phyloP scores from a whole-genome alignment of 495 filamentous ascomycete species.

The Cryomyces minteri region DNA sequence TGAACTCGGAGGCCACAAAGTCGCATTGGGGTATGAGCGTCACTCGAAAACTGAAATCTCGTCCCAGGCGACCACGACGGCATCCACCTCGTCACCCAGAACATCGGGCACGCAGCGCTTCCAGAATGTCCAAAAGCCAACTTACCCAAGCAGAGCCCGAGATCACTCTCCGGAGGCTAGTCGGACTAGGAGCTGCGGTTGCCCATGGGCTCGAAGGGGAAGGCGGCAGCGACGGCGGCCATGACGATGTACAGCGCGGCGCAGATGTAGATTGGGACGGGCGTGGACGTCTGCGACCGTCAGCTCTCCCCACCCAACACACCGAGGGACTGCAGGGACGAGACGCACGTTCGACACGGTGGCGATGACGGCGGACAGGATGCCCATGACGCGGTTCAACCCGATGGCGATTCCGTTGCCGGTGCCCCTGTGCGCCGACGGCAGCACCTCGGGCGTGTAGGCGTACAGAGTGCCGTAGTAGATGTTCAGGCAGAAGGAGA shows the following conservation, averaged over 20 bases:
- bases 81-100: too few relatives aligned
- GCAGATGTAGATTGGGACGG: slow-evolving; percentile 50
- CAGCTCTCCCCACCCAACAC: background rate
- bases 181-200: slow-evolving; percentile 36
- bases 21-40: too few relatives aligned
- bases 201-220: slow-evolving; percentile 59
- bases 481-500: slow-evolving; percentile 48
- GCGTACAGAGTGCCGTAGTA: slow-evolving; percentile 61
- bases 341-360: slow-evolving; percentile 27
- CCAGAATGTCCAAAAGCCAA: too few relatives aligned
- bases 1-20: too few relatives aligned
- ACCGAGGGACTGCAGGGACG: background rate
- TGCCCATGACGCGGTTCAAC: slow-evolving; percentile 54
- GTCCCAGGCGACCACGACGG: too few relatives aligned
- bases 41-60: too few relatives aligned
- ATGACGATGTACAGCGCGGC: slow-evolving; percentile 46
- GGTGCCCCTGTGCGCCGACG: slow-evolving; percentile 49
- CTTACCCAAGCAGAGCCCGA: too few relatives aligned
- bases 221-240: slow-evolving; percentile 36
- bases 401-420: slow-evolving; percentile 53
- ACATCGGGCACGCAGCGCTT: too few relatives aligned
- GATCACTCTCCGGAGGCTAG: background rate
- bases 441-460: slow-evolving; percentile 38
- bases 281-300: slow-evolving; percentile 25
- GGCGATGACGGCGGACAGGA: slow-evolving; percentile 46